Conservation (phyloP, 2,329 filamentous ascomycete species). For the Colletotrichum karsti region DNA sequence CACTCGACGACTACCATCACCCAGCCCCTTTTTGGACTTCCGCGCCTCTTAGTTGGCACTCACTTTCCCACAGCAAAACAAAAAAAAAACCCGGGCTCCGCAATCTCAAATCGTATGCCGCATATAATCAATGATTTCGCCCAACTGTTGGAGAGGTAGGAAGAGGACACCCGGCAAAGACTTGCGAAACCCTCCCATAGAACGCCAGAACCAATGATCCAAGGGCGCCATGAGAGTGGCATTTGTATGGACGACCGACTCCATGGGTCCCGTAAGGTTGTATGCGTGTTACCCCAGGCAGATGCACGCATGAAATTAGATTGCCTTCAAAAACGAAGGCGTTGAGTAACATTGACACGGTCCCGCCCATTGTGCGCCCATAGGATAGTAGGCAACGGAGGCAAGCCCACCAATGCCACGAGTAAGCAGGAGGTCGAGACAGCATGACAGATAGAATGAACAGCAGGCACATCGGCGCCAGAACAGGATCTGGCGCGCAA, state of each 20-base stretch:
- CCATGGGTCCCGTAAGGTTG: neutral
- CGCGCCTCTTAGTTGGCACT: constrained; percentile 5
- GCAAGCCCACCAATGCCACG: neutral
- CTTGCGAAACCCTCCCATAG: constrained; percentile 19
- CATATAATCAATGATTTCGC: constrained; percentile 28
- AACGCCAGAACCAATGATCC: constrained; percentile 25
- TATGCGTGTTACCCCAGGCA: constrained; percentile 11
- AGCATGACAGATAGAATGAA: constrained; percentile 3
- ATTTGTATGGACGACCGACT: neutral
- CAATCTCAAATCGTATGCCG: constrained; percentile 29
- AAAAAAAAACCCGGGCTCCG: constrained; percentile 13
- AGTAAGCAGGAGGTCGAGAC: neutral
- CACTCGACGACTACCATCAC: neutral
- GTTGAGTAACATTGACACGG: neutral
- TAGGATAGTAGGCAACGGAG: neutral
- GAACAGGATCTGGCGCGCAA: neutral
- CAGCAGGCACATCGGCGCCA: neutral
- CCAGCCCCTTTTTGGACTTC: constrained; percentile 17
- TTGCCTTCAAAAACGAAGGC: constrained; percentile 8
- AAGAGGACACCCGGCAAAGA: constrained; percentile 6
- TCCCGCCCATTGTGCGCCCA: neutral
- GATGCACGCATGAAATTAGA: constrained; percentile 19
- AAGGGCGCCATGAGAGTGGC: constrained; percentile 1
- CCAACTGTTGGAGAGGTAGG: constrained; percentile 16
- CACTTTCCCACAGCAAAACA: constrained; percentile 11